Base-by-base conservation (phyloP, 2,329 filamentous ascomycete species). In the Tolypocladium tropicale region DNA sequence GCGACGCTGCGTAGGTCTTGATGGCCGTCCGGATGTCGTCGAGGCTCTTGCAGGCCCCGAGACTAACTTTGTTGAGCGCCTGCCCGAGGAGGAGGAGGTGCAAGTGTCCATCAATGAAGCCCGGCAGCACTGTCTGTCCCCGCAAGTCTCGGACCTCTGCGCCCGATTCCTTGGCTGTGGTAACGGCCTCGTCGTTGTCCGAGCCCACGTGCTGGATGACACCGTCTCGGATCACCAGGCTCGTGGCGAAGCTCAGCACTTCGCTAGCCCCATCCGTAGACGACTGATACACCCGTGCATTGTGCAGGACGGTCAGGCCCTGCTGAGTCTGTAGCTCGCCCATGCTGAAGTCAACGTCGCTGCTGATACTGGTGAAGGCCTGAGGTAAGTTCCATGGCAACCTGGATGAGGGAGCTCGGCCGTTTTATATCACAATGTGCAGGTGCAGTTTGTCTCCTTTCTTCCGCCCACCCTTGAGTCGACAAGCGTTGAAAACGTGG, bases 21-120 rank as follows among this genome's bases (percentile, higher is more conserved):
- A 83, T 76, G 10, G 73, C 69, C 2, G 63, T 59, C 12, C 77
- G 70, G 37, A 83, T 81, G 30, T 82, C 79, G 0, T 71, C 71
- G 1, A 81, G 63, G 51, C 68, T 72, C 58, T 72, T 73, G 64
- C 79, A 81, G 18, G 70, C 67, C 23, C 77, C 74, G 1, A 83
- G 67, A 25, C 71, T 68, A 23, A 80, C 70, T 62, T 82, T 82
- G 32, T 70, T 73, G 21, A 83, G 70, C 0, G 78, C 76, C 58
- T 81, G 78, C 1, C 80, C 80, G 0, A 81, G 70, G 11, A 79
- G 69, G 0, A 83, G 70, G 11, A 83, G 71, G 61, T 83, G 80
- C 67, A 81, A 74, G 58, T 83, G 80, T 6, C 78, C 79, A 57
- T 83, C 80, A 41, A 83, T 76, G 67, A 83, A 83, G 16, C 79